Base-by-base conservation (phyloP, 257 asterid genomes). In the Nyctanthes arbortristis region DNA sequence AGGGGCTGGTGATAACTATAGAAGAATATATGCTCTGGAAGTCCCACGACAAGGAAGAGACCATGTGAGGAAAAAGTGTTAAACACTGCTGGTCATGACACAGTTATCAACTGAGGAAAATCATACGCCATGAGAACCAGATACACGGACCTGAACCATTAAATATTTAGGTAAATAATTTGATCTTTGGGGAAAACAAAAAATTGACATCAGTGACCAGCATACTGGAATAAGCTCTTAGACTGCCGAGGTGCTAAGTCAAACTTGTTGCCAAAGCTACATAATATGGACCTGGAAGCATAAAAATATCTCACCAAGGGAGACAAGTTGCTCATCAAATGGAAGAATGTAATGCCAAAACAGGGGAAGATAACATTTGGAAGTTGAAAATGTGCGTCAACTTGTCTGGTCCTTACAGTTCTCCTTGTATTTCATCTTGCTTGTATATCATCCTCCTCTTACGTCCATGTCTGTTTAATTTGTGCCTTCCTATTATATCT, bases 321-420 rank as follows among this genome's bases (percentile, higher is more conserved):
- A 16, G 54, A 43, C 54, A 43, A 16, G 16, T 43, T 5, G 54
- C 54, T 43, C 6, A 9, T 43, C 54, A 43, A 16, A 43, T 43
- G 18, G 14, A 43, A 43, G 54, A 43, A 43, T 43, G 24, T 16
- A 43, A 43, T 43, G 24, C 54, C 16, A 43, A 39, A 2, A 39
- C 20, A 13, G 20, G 49, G 12, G 49, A 39, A 16, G 52, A 43
- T 16, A 43, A 4, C 20, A 43, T 16, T n/a, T 43, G 52, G 52
- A 43, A 43, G 24, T 43, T 43, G 54, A 43, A 43, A 29, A 59
- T 1, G 20, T 22, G 4, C 28, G 35, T 25, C 75, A 75, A 63
- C 67, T 72, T 39, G 68, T 68, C 32, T 20, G 72, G 68, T 77
- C 68, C 78, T 40, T 40, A 39, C 58, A 13, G 0, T 2, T 29